A percentile compares a stretch with the other conserved stretches of the same genome.
phyloP scores from a whole-genome alignment of 345 rosid species.

The Camelina laxa region DNA sequence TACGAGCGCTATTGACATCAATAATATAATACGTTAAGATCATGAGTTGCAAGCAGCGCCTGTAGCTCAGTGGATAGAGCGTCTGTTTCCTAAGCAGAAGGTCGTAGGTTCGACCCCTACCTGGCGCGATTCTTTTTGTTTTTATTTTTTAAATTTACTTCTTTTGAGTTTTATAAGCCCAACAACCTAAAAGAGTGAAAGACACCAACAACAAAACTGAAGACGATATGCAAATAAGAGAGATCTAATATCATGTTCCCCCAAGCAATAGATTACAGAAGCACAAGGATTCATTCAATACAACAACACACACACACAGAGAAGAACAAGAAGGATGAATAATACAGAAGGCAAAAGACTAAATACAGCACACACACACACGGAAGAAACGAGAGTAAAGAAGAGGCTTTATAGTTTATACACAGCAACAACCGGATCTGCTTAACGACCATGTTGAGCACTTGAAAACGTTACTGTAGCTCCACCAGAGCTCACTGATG shows the following conservation, averaged over 20 bases:
- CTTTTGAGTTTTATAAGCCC: background rate
- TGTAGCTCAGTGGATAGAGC: constrained; percentile 99
- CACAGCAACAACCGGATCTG: background rate
- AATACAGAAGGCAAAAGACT: background rate
- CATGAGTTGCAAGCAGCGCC: constrained; percentile 36
- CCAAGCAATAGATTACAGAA: background rate
- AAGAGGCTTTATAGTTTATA: background rate
- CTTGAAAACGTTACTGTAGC: constrained; percentile 46
- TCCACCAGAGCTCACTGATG: constrained; percentile 42
- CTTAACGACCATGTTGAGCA: constrained; percentile 47
- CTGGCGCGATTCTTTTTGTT: constrained; percentile 57
- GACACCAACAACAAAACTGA: background rate
- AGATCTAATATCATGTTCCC: background rate
- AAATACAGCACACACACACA: background rate
- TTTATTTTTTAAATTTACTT: background rate
- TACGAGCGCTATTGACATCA: background rate
- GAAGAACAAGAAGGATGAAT: background rate
- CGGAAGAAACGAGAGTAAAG: background rate
- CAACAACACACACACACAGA: background rate
- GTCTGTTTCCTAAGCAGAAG: constrained; percentile 98
- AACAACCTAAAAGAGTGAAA: background rate
- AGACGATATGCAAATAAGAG: too few relatives aligned
- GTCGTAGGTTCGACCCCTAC: constrained; percentile 95
- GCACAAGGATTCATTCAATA: background rate
- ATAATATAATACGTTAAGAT: too few relatives aligned